Evolutionary conservation across 2,329 filamentous ascomycete genomes (phyloP), one percentile per base, ranked within the genome.

Genomic region (Claviceps cyperi): DNA sequence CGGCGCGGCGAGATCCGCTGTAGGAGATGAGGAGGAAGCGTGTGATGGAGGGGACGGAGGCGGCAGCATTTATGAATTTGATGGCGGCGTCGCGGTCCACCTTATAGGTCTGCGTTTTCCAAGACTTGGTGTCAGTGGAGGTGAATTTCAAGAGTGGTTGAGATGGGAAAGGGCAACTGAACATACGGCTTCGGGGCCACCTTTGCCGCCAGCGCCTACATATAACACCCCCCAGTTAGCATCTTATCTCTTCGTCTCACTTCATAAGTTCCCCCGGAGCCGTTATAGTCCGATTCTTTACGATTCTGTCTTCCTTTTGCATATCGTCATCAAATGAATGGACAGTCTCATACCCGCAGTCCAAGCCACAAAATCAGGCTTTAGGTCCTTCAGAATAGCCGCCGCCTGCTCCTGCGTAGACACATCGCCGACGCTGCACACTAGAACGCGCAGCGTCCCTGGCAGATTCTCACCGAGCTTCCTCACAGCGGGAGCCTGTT

Each of bases 401-500:
- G 76, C 70, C 1, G 84, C 86, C 54, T 83, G 76, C 0, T 67
- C 69, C 47, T 80, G 73, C 49, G 69, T 78, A 62, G 78, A 80
- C 40, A 90, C 73, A 17, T 87, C 83, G 49, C 86, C 84, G 19
- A 91, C 67, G 59, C 80, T 86, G 59, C 76, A 75, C 15, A 91
- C 73, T 1, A 90, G 69, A 3, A 90, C 81, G 49, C 78, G 74
- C 38, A 92, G 67, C 54, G 77, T 82, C 24, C 83, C 83, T 2
- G 74, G 74, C 49, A 77, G 71, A 17, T 72, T 75, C 17, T 72
- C 64, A 52, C 74, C 78, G 3, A 86, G 74, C 51, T 74, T 74
- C 57, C 83, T 68, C 51, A 94, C 81, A 49, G 80, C 69, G 3
- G 70, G 61, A 43, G 76, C 74, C 56, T 92, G 86, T 0, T 80